phyloP scores from a whole-genome alignment of 2,329 filamentous ascomycete species.

The Verticillium tricorpus region DNA sequence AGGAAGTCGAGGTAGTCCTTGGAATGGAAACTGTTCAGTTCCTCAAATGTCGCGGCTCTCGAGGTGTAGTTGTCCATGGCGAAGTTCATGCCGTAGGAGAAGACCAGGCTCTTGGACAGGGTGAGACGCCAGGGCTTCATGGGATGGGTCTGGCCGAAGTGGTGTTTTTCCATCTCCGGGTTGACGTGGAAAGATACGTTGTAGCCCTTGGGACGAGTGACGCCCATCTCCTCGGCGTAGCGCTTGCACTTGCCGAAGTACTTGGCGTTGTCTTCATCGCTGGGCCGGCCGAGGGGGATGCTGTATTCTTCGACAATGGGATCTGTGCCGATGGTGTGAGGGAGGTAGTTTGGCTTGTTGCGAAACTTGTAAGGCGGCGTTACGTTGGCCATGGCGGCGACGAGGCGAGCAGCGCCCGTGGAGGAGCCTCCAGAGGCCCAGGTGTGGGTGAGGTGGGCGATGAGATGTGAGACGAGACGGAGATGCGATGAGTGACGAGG shows the following conservation, averaged over 20 bases:
- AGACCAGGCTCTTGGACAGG: conserved; percentile 88
- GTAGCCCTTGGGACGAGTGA: conserved; percentile 78
- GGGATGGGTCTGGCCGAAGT: conserved; percentile 93
- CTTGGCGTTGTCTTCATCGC: conserved; percentile 50
- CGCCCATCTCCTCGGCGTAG: conserved; percentile 57
- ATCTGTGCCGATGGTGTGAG: conserved; percentile 47
- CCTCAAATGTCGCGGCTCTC: conserved; percentile 78
- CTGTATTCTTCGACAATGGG: conserved; percentile 48
- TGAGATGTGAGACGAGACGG: background rate
- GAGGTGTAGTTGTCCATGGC: conserved; percentile 94
- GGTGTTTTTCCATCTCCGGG: conserved; percentile 89
- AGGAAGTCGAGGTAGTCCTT: conserved; percentile 90
- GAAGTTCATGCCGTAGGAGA: conserved; percentile 92
- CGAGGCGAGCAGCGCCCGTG: background rate
- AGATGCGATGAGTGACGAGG: background rate
- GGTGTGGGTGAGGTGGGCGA: background rate
- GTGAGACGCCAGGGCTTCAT: conserved; percentile 99
- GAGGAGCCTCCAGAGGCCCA: background rate
- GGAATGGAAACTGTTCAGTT: conserved; percentile 82
- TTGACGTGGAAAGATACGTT: conserved; percentile 95
- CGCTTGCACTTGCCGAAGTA: conserved; percentile 56
- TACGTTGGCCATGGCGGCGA: conserved; percentile 29
- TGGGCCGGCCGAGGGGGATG: conserved; percentile 43
- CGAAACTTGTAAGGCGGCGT: conserved; percentile 45
- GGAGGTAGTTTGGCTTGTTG: conserved; percentile 57